phyloP scores from a whole-genome alignment of 352 stramenopile genomes.

The Phytophthora pini region DNA sequence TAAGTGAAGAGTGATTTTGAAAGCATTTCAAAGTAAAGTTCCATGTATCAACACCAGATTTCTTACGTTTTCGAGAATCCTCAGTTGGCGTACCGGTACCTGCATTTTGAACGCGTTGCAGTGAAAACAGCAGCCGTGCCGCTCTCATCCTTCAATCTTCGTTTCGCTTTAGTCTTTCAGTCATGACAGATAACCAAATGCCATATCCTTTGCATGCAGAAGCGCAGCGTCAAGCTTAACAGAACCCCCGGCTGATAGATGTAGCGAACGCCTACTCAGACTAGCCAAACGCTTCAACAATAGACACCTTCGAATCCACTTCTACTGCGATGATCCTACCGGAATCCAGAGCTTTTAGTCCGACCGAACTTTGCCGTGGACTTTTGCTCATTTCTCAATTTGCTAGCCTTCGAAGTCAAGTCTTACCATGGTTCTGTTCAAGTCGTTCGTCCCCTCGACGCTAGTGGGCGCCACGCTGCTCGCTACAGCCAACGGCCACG shows the following conservation, averaged over 20 bases:
- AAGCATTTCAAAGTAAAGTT: neutral
- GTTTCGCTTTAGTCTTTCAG: neutral
- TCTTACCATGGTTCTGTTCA: constrained; percentile 15
- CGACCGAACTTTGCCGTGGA: neutral
- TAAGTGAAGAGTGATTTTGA: neutral
- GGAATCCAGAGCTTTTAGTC: constrained; percentile 8
- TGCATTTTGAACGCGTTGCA: constrained; percentile 5
- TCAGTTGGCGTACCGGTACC: neutral
- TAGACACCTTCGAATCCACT: constrained; percentile 11
- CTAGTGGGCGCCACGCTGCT: constrained; percentile 18
- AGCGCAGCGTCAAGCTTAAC: constrained; percentile 18
- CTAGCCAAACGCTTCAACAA: constrained; percentile 7
- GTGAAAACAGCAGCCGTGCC: constrained; percentile 24
- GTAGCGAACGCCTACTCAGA: neutral
- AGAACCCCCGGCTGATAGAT: constrained; percentile 12
- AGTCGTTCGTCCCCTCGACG: constrained; percentile 1
- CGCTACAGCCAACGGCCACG: constrained; percentile 25
- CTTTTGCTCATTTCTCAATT: constrained; percentile 23
- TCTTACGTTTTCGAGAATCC: no score
- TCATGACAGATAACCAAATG: constrained; percentile 3
- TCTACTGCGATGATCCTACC: constrained; percentile 13
- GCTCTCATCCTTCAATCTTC: constrained; percentile 18
- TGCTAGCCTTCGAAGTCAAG: constrained; percentile 1
- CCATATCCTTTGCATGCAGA: constrained; percentile 27
- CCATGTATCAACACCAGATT: neutral